These are phyloP conservation scores for Fusarium sp. DNA, from an alignment of 2,329 filamentous ascomycete genomes.

Conservation along the genomic window DNA sequence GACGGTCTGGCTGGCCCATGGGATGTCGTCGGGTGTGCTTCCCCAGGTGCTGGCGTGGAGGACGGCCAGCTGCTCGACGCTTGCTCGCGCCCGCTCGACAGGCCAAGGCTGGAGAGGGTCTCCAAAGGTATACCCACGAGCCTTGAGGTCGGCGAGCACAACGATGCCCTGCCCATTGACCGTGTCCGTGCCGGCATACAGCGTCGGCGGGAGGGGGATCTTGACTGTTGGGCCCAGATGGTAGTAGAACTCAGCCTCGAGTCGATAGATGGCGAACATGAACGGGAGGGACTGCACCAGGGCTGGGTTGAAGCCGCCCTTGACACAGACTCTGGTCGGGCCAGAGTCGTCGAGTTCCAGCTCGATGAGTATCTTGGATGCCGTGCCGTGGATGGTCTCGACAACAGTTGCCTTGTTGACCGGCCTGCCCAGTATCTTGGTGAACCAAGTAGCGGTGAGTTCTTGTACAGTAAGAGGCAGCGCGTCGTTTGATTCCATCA, in stretches of 20 bases:
- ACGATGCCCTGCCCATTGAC: conserved; percentile 7
- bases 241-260: conserved; percentile 22
- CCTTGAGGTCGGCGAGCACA: conserved; percentile 4
- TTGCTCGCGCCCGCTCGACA: neutral
- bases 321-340: conserved; percentile 11
- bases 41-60: conserved; percentile 26
- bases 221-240: conserved; percentile 1
- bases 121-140: conserved; percentile 11
- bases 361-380: conserved; percentile 3
- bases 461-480: conserved; percentile 1
- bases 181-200: conserved; percentile 1
- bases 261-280: conserved; percentile 1
- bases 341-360: neutral
- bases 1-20: neutral
- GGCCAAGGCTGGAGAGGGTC: conserved; percentile 12
- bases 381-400: conserved; percentile 16
- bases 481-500: neutral
- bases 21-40: neutral
- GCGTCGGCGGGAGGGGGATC: neutral
- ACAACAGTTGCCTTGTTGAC: neutral
- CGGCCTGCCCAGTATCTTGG: neutral
- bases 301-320: conserved; percentile 13
- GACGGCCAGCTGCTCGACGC: conserved; percentile 13
- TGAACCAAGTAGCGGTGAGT: conserved; percentile 16
- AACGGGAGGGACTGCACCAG: neutral